Evolutionary conservation across 2,329 filamentous ascomycete species (phyloP), one percentile per base, ranked within the genome.

Genomic region (Diplodia scrobiculata): DNA sequence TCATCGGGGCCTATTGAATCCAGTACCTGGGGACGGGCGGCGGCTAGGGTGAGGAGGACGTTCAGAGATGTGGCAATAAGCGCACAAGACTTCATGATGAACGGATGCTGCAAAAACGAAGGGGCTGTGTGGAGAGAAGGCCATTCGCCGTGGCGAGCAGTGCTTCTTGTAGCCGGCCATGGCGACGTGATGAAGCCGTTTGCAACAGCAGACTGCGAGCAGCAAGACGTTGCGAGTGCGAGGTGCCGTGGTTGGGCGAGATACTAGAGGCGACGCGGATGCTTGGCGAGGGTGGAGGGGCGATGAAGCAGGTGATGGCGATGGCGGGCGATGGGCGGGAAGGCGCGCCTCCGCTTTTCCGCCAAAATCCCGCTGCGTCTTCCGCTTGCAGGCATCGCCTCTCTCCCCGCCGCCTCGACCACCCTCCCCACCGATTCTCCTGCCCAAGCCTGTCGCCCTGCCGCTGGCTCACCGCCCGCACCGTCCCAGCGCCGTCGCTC

Each of bases 81-180:
- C 34, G 45, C 58, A 50, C 58, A 62, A 13, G 58, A 62, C 58
- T 50, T 48, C 58, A 62, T 62, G 41, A n/a, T 50, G 45, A 62
- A 27, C 58, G 55, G 47, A 34, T 47, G 55, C 5, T 32, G 38
- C 14, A 2, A 14, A 14, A 62, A 19, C 36, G 41, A 29, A 45
- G 21, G 38, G n/a, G 27, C 51, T 50, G 45, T 45, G 29, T 34
- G 27, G 29, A n/a, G 3, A 48, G 21, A 17, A 34, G 45, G 10
- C 5, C 9, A 2, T 17, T 19, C 17, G 58, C 25, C 17, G n/a
- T 27, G 45, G 58, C 41, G 25, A 9, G 27, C 58, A 36, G 27
- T 5, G 41, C 27, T 50, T 62, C 58, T 62, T 62, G 58, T 62
- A 62, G 58, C 17, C 17, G 45, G 34, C 17, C 58, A 62, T 62